phyloP scores from a whole-genome alignment of 768 basidiomycete species.

The Leccinum broughii region DNA sequence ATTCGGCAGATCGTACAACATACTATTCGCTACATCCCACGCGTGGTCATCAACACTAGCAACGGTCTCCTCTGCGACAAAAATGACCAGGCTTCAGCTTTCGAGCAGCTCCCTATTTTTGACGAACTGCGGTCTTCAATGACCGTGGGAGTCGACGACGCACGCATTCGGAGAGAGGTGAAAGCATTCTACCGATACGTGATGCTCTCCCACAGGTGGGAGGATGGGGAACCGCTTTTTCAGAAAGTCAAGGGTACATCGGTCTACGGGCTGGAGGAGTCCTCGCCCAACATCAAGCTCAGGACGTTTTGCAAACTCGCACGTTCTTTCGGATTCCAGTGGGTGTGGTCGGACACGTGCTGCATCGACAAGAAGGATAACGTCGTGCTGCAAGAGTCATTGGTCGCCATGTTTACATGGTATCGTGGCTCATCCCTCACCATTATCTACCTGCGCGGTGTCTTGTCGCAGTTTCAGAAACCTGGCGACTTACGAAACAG shows the following conservation, averaged over 20 bases:
- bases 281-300: not conserved
- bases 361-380: not conserved
- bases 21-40: not conserved
- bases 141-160: not conserved
- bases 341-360: slow-evolving; percentile 1
- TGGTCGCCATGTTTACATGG: not conserved
- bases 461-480: not conserved
- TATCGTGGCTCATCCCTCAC: not conserved
- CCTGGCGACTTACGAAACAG: not conserved
- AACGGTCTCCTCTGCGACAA: not conserved
- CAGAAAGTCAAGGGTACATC: not conserved
- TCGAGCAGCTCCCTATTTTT: not conserved
- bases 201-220: not conserved
- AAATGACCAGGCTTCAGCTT: not conserved
- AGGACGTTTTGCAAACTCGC: not conserved
- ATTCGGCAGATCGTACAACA: not conserved
- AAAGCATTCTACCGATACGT: not conserved
- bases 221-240: not conserved
- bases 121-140: not conserved
- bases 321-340: not conserved
- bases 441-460: not conserved
- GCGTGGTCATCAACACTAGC: not conserved
- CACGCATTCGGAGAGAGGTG: not conserved
- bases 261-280: not conserved
- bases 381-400: not conserved